Percentiles rank a stretch among this genome's conserved stretches.
Evolutionary conservation across 2,329 filamentous ascomycete species (phyloP).

Genomic region (Myrmaecium sp.): DNA sequence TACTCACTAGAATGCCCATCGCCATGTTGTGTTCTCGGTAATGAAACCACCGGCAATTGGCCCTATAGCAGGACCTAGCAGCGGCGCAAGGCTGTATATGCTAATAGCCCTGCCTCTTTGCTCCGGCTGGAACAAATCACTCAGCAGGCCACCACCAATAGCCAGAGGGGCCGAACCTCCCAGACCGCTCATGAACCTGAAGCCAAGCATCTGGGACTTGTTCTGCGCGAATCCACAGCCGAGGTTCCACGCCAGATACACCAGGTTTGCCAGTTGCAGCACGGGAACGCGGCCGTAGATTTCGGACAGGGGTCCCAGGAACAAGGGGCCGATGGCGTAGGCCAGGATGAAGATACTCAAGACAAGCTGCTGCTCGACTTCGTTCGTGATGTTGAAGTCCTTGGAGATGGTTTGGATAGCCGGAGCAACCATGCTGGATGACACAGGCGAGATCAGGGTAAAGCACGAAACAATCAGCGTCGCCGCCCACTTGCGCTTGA

Average conservation of each 20-base stretch:
- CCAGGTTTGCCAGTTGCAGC: constrained; percentile 16
- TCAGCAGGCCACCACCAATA: constrained; percentile 23
- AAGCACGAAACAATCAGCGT: constrained; percentile 26
- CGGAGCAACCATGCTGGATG: constrained; percentile 21
- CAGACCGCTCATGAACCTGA: constrained; percentile 20
- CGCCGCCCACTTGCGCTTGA: constrained; percentile 26
- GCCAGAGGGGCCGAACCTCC: constrained; percentile 22
- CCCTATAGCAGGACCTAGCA: constrained; percentile 49
- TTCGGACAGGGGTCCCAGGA: constrained; percentile 19
- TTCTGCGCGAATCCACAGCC: constrained; percentile 23
- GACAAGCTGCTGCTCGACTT: constrained; percentile 14
- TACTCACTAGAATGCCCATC: constrained; percentile 62
- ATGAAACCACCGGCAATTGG: constrained; percentile 52
- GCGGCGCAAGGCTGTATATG: constrained; percentile 45
- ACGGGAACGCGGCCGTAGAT: constrained; percentile 18
- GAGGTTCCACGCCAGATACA: constrained; percentile 21
- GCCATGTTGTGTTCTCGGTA: constrained; percentile 46
- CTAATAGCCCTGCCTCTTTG: constrained; percentile 46
- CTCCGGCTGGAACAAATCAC: constrained; percentile 43
- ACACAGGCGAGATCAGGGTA: constrained; percentile 22
- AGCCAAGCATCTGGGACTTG: constrained; percentile 17
- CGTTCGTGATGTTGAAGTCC: constrained; percentile 16
- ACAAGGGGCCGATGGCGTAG: constrained; percentile 20
- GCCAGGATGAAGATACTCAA: constrained; percentile 21
- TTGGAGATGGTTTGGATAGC: constrained; percentile 13